These are phyloP conservation scores for Neonectria faginata DNA, from an alignment of 2,329 filamentous ascomycete genomes.

Conservation along the genomic window DNA sequence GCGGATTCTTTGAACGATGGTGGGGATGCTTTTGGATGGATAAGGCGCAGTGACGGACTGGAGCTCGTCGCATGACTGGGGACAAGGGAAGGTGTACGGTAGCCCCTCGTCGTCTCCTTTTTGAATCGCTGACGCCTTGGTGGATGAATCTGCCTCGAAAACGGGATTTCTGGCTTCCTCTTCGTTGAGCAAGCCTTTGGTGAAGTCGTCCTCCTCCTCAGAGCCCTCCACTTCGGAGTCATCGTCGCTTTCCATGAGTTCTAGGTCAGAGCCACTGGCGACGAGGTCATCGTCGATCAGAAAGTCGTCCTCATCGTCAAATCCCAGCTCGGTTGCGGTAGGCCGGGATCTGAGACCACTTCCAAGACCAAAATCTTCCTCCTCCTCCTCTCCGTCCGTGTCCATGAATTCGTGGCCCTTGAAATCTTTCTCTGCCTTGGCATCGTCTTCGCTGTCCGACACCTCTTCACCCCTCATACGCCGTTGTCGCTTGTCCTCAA, in stretches of 20 bases:
- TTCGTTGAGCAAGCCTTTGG: constrained; percentile 73
- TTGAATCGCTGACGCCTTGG: constrained; percentile 49
- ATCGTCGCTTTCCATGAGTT: constrained; percentile 65
- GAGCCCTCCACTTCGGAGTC: constrained; percentile 63
- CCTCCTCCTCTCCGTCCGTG: constrained; percentile 57
- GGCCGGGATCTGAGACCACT: constrained; percentile 67
- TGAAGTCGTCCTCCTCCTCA: constrained; percentile 76
- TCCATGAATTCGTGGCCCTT: constrained; percentile 53
- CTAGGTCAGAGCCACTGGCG: constrained; percentile 81
- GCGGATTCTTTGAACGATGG: constrained; percentile 88
- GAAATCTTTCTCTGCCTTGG: constrained; percentile 55
- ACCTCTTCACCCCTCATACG: constrained; percentile 89
- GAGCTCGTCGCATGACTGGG: constrained; percentile 80
- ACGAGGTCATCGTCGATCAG: constrained; percentile 89
- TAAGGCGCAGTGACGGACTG: constrained; percentile 73
- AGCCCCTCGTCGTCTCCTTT: constrained; percentile 67
- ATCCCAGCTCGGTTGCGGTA: constrained; percentile 73
- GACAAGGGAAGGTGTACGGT: constrained; percentile 89
- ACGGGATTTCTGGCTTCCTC: constrained; percentile 66
- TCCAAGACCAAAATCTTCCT: constrained; percentile 71
- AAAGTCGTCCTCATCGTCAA: constrained; percentile 96
- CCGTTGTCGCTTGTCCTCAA: constrained; percentile 84
- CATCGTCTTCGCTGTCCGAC: constrained; percentile 72
- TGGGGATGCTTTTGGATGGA: constrained; percentile 74
- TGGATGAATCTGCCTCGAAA: constrained; percentile 60